Evolutionary conservation across 129 eudicot species (phyloP).

Genomic region (Escallonia rubra): DNA sequence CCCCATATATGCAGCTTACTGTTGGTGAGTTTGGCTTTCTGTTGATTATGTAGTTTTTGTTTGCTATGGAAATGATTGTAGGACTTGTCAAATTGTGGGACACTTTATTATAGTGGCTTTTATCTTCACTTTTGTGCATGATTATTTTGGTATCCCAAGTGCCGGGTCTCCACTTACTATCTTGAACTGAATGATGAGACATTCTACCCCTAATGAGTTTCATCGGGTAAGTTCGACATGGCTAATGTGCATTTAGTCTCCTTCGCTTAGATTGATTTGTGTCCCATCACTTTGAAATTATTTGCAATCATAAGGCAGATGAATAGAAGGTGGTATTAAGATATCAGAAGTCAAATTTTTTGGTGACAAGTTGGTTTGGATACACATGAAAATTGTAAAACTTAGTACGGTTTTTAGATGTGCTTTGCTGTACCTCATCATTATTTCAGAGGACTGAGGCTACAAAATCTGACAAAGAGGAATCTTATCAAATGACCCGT

Average conservation of each 20-base stretch:
- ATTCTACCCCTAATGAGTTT: slow-evolving; percentile 4
- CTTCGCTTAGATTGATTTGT: slow-evolving; percentile 6
- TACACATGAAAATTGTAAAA: too few species aligned
- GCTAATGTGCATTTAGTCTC: background rate
- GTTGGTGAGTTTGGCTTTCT: slow-evolving; percentile 15
- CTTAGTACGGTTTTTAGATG: too few species aligned
- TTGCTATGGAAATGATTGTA: background rate
- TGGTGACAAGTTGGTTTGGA: too few species aligned
- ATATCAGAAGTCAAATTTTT: too few species aligned
- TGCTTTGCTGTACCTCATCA: too few species aligned
- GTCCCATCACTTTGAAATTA: background rate
- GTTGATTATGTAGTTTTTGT: slow-evolving; percentile 25
- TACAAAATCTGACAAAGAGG: too few species aligned
- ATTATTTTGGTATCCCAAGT: slow-evolving; percentile 1
- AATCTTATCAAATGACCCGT: too few species aligned
- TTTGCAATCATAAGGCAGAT: too few species aligned
- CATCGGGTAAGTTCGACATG: background rate
- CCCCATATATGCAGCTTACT: slow-evolving; percentile 18
- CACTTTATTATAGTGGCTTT: slow-evolving; percentile 11
- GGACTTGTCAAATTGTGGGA: slow-evolving; percentile 10
- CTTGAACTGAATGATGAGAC: slow-evolving; percentile 3
- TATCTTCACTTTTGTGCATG: slow-evolving; percentile 12
- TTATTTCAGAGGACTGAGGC: too few species aligned
- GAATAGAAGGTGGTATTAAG: too few species aligned
- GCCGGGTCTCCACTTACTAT: slow-evolving; percentile 10